Percentiles rank a stretch among this genome's conserved stretches.
Evolutionary conservation across 306 rosid genomes (phyloP).

Genomic region (Cicer yamashitae): DNA sequence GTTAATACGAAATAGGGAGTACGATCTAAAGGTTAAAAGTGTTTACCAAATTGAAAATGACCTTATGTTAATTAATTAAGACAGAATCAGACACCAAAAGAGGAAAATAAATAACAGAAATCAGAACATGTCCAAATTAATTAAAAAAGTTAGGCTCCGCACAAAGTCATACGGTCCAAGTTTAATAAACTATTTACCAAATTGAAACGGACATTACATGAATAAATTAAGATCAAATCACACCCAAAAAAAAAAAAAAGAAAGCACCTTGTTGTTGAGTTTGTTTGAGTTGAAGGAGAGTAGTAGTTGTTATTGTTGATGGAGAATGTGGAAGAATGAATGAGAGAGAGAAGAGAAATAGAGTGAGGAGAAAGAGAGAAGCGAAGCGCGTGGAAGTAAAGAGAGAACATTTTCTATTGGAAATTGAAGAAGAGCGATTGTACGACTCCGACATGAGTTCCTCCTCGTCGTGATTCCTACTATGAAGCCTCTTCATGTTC

Average conservation of each 20-base stretch:
- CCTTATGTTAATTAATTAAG: background rate
- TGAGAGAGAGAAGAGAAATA: constrained; percentile 35
- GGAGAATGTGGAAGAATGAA: constrained; percentile 21
- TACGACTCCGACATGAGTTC: background rate
- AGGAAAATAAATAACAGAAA: background rate
- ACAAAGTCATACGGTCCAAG: constrained; percentile 16
- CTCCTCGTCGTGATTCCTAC: background rate
- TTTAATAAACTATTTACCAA: background rate
- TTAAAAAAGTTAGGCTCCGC: background rate
- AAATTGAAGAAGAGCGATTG: background rate
- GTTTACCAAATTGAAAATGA: background rate
- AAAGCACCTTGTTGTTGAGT: constrained; percentile 21
- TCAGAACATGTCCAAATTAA: background rate
- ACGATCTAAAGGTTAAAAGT: background rate
- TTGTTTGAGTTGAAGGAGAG: constrained; percentile 15
- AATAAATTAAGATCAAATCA: background rate
- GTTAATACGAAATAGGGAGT: too few species aligned
- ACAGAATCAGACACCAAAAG: background rate
- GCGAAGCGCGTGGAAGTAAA: constrained; percentile 18
- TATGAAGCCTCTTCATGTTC: constrained; percentile 32
- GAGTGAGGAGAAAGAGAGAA: constrained; percentile 12
- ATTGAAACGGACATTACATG: background rate
- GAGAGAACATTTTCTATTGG: background rate
- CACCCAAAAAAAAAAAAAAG: background rate
- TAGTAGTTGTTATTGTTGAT: background rate